Percentiles rank a stretch among this genome's conserved stretches.
These are phyloP conservation scores for Garcia nutans DNA, from an alignment of 345 rosid genomes.

Conservation along the genomic window DNA sequence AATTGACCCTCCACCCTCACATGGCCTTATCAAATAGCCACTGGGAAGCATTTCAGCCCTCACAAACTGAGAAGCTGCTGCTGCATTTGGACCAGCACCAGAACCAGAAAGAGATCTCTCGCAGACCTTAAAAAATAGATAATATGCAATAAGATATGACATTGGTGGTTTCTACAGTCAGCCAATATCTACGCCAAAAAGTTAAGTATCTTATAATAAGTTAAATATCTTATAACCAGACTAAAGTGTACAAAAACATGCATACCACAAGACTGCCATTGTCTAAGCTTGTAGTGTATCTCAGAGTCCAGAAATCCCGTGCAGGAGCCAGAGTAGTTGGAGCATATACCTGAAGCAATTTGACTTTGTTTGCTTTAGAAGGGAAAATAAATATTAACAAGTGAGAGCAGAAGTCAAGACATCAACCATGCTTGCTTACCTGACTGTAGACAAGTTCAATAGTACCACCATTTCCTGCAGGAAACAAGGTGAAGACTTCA, in stretches of 20 bases:
- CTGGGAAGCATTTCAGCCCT: conserved; percentile 97
- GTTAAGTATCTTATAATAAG: background rate
- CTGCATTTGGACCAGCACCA: conserved; percentile 83
- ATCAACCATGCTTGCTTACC: conserved; percentile 36
- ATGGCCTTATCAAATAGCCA: conserved; percentile 91
- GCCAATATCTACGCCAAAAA: background rate
- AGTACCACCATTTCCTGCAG: conserved; percentile 93
- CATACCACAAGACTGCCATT: conserved; percentile 99
- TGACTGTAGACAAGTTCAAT: conserved; percentile 93
- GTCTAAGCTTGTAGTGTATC: conserved; percentile 88
- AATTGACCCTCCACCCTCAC: conserved; percentile 99
- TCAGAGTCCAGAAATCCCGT: conserved; percentile 96
- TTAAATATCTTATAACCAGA: background rate
- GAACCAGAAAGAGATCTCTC: conserved; percentile 98
- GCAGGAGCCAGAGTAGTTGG: conserved; percentile 99
- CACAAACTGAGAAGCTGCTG: conserved; percentile 82
- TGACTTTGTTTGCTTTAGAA: background rate
- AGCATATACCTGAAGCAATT: conserved; percentile 68
- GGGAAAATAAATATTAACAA: background rate
- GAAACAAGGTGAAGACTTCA: conserved; percentile 93
- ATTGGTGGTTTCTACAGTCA: background rate
- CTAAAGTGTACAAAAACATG: background rate
- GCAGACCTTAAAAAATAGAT: conserved; percentile 55
- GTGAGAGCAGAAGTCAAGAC: conserved; percentile 8
- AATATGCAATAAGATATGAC: conserved; percentile 1